Evolutionary conservation across 2,329 filamentous ascomycete species (phyloP).

Genomic region (Arthrobotrys sphaeroides): DNA sequence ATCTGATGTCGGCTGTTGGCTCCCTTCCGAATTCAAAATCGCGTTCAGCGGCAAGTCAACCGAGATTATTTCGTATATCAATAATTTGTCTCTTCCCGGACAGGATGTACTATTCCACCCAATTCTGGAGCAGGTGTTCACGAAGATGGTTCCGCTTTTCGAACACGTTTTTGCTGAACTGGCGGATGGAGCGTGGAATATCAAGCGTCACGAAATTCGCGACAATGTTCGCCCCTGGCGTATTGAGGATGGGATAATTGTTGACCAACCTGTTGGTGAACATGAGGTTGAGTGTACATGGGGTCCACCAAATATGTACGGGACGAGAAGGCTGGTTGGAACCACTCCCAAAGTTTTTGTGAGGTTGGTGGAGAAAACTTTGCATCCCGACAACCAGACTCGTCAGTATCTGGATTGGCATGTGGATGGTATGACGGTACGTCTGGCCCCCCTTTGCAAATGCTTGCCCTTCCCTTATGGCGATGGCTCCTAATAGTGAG

Average conservation of each 20-base stretch:
- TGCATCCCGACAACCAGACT: not conserved
- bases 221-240: too few relatives aligned
- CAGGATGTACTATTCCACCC: not conserved
- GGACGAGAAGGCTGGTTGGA: not conserved
- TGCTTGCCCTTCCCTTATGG: too few relatives aligned
- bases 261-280: too few relatives aligned
- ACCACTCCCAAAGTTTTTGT: not conserved
- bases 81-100: not conserved
- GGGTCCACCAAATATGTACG: not conserved
- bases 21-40: not conserved
- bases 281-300: too few relatives aligned
- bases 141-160: not conserved
- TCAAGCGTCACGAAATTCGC: not conserved
- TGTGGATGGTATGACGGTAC: not conserved
- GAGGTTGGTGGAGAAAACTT: not conserved
- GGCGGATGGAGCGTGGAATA: not conserved
- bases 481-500: too few relatives aligned
- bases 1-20: not conserved
- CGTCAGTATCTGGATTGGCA: not conserved
- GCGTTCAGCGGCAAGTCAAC: not conserved
- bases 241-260: not conserved
- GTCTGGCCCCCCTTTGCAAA: not conserved
- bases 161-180: not conserved
- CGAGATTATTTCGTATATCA: not conserved
- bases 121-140: not conserved